Percentiles rank a stretch among this genome's conserved stretches.
These are phyloP conservation scores for Penicillium fuscoglaucum DNA, from an alignment of 2,329 filamentous ascomycete genomes.

Conservation along the genomic window DNA sequence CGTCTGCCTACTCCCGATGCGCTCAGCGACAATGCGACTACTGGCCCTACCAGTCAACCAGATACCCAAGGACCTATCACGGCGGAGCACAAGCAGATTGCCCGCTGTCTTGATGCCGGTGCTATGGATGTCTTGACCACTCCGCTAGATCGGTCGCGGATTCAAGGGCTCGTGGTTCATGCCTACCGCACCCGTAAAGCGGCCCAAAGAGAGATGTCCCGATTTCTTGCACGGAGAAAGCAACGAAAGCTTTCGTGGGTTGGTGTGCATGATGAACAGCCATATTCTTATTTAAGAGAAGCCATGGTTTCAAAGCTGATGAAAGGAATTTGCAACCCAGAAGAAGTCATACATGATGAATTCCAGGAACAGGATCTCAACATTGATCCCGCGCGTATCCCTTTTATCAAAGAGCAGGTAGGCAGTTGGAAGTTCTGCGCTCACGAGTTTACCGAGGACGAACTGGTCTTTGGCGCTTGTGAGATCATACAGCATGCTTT, in stretches of 20 bases:
- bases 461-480: constrained; percentile 80
- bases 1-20: constrained; percentile 31
- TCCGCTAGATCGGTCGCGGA: constrained; percentile 71
- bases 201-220: constrained; percentile 69
- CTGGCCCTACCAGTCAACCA: constrained; percentile 20
- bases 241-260: constrained; percentile 89
- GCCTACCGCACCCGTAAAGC: constrained; percentile 81
- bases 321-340: constrained; percentile 79
- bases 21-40: constrained; percentile 12
- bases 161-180: constrained; percentile 76
- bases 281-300: constrained; percentile 85
- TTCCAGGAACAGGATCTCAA: constrained; percentile 64
- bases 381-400: constrained; percentile 65
- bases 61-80: constrained; percentile 37
- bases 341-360: constrained; percentile 62
- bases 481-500: constrained; percentile 90
- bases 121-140: constrained; percentile 82
- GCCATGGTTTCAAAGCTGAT: constrained; percentile 89
- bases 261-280: constrained; percentile 78
- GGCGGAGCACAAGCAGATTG: constrained; percentile 55
- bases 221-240: constrained; percentile 69
- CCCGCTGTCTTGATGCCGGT: constrained; percentile 78
- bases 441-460: constrained; percentile 85
- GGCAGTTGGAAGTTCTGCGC: constrained; percentile 86
- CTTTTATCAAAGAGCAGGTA: constrained; percentile 66